phyloP scores from a whole-genome alignment of 768 basidiomycete species.

The Xerocomellus intermedius region DNA sequence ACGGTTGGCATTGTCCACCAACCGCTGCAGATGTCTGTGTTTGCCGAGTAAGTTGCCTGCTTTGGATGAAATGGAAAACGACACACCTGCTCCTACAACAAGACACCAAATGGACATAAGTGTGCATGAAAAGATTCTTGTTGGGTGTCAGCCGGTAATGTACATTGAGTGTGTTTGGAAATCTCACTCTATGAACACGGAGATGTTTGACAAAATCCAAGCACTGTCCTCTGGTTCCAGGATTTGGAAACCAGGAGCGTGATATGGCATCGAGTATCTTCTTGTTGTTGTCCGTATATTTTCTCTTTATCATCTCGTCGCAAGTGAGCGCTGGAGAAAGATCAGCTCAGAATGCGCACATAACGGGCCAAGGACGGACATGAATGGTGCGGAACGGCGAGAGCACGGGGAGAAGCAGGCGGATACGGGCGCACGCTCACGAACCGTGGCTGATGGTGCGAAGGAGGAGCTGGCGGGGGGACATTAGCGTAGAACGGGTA shows the following conservation, averaged over 20 bases:
- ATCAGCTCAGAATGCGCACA: background rate
- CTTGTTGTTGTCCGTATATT: background rate
- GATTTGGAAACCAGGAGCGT: background rate
- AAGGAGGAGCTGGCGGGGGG: background rate
- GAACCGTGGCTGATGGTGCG: background rate
- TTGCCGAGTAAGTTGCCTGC: background rate
- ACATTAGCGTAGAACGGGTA: background rate
- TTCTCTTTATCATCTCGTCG: slow-evolving; percentile 1
- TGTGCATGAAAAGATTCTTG: slow-evolving; percentile 27
- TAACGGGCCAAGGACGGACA: slow-evolving; percentile 11
- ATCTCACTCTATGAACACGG: slow-evolving; percentile 22
- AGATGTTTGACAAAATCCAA: slow-evolving; percentile 5
- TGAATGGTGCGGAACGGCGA: background rate
- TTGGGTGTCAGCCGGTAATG: slow-evolving; percentile 3
- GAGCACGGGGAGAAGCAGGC: background rate
- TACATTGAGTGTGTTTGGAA: background rate
- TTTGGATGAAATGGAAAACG: background rate
- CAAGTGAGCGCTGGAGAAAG: slow-evolving; percentile 2
- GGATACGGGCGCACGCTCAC: background rate
- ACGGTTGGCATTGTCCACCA: slow-evolving; percentile 1
- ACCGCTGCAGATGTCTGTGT: slow-evolving; percentile 6
- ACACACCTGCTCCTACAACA: slow-evolving; percentile 16
- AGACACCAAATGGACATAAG: slow-evolving; percentile 20
- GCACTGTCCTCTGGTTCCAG: slow-evolving; percentile 1
- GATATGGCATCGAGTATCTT: slow-evolving; percentile 8